A percentile compares a stretch with the other conserved stretches of the same genome.
Conservation (phyloP, 768 basidiomycete genomes). For the Hericium alpestre region DNA sequence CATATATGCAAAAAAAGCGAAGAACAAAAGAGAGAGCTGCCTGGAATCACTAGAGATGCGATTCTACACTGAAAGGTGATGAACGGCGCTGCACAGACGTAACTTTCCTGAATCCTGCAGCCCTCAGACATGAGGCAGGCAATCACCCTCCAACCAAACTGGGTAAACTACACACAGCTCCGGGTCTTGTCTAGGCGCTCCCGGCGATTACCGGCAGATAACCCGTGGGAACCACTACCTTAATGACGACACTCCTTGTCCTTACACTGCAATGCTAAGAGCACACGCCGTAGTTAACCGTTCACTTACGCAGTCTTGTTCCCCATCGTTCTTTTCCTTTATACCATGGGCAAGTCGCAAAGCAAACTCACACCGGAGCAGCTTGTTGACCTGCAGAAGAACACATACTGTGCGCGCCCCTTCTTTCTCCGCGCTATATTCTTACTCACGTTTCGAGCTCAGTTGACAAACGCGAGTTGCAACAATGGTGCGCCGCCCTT, state of each 20-base stretch:
- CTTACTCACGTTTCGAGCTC: slow-evolving; percentile 12
- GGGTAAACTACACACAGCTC: not conserved
- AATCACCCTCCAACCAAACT: not conserved
- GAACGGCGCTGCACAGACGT: slow-evolving; percentile 1
- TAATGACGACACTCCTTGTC: not conserved
- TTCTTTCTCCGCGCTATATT: slow-evolving; percentile 1
- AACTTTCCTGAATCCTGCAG: slow-evolving; percentile 4
- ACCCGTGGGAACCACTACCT: not conserved
- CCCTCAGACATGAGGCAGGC: slow-evolving; percentile 2
- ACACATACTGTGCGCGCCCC: slow-evolving; percentile 76
- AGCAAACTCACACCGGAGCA: slow-evolving; percentile 92
- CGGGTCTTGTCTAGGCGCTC: not conserved
- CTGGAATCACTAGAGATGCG: slow-evolving; percentile 1
- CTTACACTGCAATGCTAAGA: not conserved
- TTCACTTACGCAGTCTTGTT: not conserved
- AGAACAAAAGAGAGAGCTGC: slow-evolving; percentile 12
- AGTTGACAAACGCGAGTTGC: slow-evolving; percentile 96
- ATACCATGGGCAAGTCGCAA: slow-evolving; percentile 92
- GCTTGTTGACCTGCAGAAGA: slow-evolving; percentile 90
- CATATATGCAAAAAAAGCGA: slow-evolving; percentile 18
- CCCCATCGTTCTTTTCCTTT: not conserved
- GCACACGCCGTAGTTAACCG: not conserved
- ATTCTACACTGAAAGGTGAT: not conserved
- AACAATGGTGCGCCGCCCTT: slow-evolving; percentile 64
- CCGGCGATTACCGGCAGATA: not conserved